Percentiles rank a stretch among this genome's conserved stretches.
Evolutionary conservation across 2,329 filamentous ascomycete genomes (phyloP).

Genomic region (Chaetomiaceae sp.): DNA sequence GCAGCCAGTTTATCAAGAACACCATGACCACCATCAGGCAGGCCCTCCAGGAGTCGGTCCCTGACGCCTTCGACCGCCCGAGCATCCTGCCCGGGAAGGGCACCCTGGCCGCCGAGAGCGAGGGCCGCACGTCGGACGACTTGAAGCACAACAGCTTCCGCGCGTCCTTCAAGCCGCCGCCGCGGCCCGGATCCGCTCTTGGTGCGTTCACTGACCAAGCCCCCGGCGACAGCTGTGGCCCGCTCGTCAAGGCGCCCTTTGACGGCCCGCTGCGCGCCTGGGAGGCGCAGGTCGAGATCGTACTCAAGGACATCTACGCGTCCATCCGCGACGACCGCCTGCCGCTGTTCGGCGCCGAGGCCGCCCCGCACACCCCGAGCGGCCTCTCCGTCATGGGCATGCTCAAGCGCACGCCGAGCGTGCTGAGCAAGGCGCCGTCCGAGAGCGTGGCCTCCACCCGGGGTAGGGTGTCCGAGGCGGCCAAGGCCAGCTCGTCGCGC

Average conservation of each 20-base stretch:
- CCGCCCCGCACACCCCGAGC: slow-evolving; percentile 45
- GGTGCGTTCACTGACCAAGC: slow-evolving; percentile 33
- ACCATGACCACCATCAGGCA: slow-evolving; percentile 85
- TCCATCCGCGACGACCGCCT: slow-evolving; percentile 85
- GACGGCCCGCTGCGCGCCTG: slow-evolving; percentile 70
- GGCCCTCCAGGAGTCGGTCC: slow-evolving; percentile 65
- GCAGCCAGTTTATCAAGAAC: slow-evolving; percentile 90
- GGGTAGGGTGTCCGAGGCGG: slow-evolving; percentile 60
- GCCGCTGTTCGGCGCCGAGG: slow-evolving; percentile 70
- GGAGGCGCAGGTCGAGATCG: slow-evolving; percentile 84
- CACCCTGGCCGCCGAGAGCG: slow-evolving; percentile 30
- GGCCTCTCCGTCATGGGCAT: slow-evolving; percentile 68
- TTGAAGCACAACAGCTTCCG: slow-evolving; percentile 37
- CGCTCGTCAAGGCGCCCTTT: slow-evolving; percentile 71
- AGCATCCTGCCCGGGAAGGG: slow-evolving; percentile 44
- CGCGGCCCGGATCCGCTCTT: slow-evolving; percentile 39
- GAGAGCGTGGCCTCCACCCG: slow-evolving; percentile 66
- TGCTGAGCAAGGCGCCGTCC: slow-evolving; percentile 87
- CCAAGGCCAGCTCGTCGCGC: slow-evolving; percentile 51
- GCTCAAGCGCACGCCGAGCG: slow-evolving; percentile 81
- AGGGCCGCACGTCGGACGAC: slow-evolving; percentile 31
- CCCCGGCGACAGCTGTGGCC: slow-evolving; percentile 54
- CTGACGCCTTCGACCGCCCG: slow-evolving; percentile 57
- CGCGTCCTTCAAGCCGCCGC: slow-evolving; percentile 46
- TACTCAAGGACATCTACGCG: slow-evolving; percentile 84